Evolutionary conservation across 257 asterid species (phyloP), one percentile per base, ranked within the genome.

Genomic region (Ilex asprella): DNA sequence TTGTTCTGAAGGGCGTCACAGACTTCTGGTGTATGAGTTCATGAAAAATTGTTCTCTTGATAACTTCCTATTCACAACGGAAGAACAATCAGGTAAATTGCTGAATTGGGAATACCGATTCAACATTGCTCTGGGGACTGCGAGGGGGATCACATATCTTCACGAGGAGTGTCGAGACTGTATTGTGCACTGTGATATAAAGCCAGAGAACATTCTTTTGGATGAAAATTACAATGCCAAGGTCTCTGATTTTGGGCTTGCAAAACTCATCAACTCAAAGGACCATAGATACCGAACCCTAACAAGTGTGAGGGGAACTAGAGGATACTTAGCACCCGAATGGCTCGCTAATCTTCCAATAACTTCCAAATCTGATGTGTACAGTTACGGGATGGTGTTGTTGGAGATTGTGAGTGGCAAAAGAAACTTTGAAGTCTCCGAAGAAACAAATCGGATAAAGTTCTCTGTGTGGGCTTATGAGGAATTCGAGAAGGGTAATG

Each of bases 371-470:
- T 49, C 54, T 49, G 54, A 49, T 15, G 54, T 49, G n/a, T 49
- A 49, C 54, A 49, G 54, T 15, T 49, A 49, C 54, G 54, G 54
- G 54, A 49, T 49, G 54, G 54, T 49, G 14, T 49, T 49, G 54
- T 15, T 49, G 54, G 54, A 49, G 54, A 49, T 49, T 6, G 54
- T 49, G 54, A 49, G 54, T 15, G 54, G 54, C 11, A 49, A 49
- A 15, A 49, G 54, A 15, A 49, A 49, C 10, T 49, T 49, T 15
- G 54, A 49, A 49, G 54, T 49, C 3, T 49, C 54, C 5, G 54
- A 49, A 7, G 54, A 49, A 11, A 49, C 54, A 49, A 49, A 7
- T 3, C 54, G 54, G 14, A 49, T 2, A 15, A 49, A 49, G 54
- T 49, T 49, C 14, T 49, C 54, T 2, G 2, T 49, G 14, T 49